These are phyloP conservation scores for Kalanchoe fedtschenkoi DNA, from an alignment of 164 flowering plant species.

Conservation along the genomic window DNA sequence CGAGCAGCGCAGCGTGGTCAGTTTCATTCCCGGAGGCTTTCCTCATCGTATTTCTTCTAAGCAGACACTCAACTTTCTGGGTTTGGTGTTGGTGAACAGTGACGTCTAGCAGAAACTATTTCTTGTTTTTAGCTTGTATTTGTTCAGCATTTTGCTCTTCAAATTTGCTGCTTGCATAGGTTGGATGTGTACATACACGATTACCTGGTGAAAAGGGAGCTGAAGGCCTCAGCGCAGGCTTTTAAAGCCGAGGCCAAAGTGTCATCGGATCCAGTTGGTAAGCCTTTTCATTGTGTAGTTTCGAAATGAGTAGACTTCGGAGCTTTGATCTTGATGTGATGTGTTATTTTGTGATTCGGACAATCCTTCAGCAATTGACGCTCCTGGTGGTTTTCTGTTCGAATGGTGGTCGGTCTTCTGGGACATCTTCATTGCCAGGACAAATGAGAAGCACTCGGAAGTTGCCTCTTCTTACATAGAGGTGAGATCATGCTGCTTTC, in stretches of 20 bases:
- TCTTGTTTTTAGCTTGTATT: too few species aligned
- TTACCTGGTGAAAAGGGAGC: conserved; percentile 60
- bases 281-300: conserved; percentile 2
- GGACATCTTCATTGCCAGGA: conserved; percentile 69
- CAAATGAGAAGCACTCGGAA: conserved; percentile 69
- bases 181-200: conserved; percentile 73
- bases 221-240: conserved; percentile 69
- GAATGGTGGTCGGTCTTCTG: conserved; percentile 82
- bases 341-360: too few species aligned
- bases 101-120: too few species aligned
- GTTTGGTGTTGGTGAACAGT: too few species aligned
- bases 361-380: conserved; percentile 69
- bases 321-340: neutral
- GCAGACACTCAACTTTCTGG: too few species aligned
- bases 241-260: conserved; percentile 75
- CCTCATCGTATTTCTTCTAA: too few species aligned
- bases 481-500: conserved; percentile 22
- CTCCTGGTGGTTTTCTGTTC: conserved; percentile 68
- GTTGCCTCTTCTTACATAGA: conserved; percentile 73
- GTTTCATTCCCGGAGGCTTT: too few species aligned
- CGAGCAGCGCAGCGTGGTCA: too few species aligned
- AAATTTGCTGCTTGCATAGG: conserved; percentile 26
- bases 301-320: neutral
- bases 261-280: conserved; percentile 75
- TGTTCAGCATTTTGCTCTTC: too few species aligned